Base-by-base conservation (phyloP, 2,329 filamentous ascomycete genomes). In the Diaporthe australafricana region DNA sequence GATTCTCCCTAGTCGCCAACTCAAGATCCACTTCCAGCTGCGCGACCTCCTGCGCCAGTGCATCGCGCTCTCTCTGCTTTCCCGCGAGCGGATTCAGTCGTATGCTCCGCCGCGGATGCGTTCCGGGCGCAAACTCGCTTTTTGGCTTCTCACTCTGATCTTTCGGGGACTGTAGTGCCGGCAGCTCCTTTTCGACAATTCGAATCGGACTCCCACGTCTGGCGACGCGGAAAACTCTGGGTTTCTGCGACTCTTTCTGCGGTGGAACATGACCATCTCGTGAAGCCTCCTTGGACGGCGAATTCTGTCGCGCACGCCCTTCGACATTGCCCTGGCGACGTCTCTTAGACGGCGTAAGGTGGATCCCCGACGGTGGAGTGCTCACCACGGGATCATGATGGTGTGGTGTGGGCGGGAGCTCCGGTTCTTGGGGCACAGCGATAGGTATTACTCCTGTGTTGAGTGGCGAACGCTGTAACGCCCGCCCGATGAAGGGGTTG, bases 401-500 rank as follows among this genome's bases (percentile, higher is more conserved):
- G 38, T 84, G 84, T 0, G 87, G 86, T 0, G 88, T 88, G 0
- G 89, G 89, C 3, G 91, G 92, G 6, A 93, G 83, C 60, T 92
- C 90, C 1, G 91, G 91, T 75, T 93, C 90, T 20, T 85, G 85
- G n/a, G 78, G 74, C 8, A 80, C 80, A 3, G 78, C 74, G 8
- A 75, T 71, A 1, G 80, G 79, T 0, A 81, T 74, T 2, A 81
- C 79, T 7, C 78, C 80, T 22, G 73, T 80, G n/a, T 60, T 57
- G 35, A 76, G 82, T 35, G 76, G 84, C 35, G 77, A 81, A 38
- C 83, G 81, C 9, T 80, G 80, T 30, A 84, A 70, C 1, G 76
- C 77, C 11, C 81, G 79, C 2, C 83, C 79, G 5, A 79, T 77
- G 40, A 87, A 84, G 0, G 83, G 84, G 40, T 84, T 82, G 25